Conservation (phyloP, 768 basidiomycete species). For the Mycena haematopus region DNA sequence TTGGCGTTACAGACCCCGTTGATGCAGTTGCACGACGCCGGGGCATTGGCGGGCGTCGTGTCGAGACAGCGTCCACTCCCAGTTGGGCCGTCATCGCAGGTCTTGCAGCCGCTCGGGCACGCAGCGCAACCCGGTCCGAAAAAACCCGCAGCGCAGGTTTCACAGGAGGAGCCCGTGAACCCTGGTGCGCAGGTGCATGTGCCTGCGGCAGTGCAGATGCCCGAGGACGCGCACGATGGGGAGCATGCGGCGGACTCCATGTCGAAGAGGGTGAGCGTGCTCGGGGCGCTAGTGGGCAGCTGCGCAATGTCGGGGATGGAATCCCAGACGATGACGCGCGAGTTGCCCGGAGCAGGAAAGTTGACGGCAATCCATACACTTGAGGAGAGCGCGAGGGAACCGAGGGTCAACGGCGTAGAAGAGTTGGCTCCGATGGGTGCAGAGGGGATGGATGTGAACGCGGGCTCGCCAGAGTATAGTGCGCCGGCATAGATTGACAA, state of each 20-base stretch:
- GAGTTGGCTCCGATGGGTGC: constrained; percentile 43
- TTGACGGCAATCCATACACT: constrained; percentile 63
- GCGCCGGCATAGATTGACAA: constrained; percentile 57
- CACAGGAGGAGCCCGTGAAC: constrained; percentile 30
- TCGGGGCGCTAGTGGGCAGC: constrained; percentile 45
- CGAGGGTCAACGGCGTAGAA: constrained; percentile 49
- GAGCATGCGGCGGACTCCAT: constrained; percentile 31
- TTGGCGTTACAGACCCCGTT: constrained; percentile 77
- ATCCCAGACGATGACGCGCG: constrained; percentile 65
- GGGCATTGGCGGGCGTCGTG: constrained; percentile 47
- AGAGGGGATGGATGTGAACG: constrained; percentile 54
- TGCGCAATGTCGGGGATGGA: constrained; percentile 65
- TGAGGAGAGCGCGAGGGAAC: constrained; percentile 61
- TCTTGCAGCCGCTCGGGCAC: constrained; percentile 67
- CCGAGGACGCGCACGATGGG: constrained; percentile 51
- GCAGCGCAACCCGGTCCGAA: constrained; percentile 57
- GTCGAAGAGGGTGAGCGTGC: constrained; percentile 23
- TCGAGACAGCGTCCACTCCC: constrained; percentile 76
- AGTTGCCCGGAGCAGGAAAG: constrained; percentile 42
- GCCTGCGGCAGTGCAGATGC: constrained; percentile 49
- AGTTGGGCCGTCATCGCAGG: constrained; percentile 79
- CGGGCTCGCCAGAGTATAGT: constrained; percentile 60
- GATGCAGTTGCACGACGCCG: constrained; percentile 75
- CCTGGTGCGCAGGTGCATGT: constrained; percentile 35
- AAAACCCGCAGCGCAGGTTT: constrained; percentile 48